Evolutionary conservation across 345 rosid species (phyloP).

Genomic region (Hypericum androsaemum): DNA sequence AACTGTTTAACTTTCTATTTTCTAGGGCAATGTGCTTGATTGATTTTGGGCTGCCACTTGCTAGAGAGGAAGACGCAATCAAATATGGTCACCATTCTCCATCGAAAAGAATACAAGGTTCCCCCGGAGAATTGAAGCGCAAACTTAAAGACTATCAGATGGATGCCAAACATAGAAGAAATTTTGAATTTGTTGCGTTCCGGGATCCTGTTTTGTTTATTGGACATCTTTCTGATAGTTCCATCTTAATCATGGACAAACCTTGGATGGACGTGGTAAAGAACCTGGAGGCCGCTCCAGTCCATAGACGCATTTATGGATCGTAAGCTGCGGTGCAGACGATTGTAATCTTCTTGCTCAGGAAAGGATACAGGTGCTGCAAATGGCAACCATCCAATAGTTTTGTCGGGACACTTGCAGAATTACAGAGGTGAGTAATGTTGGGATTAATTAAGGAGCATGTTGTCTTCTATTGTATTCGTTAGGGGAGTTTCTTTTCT

Average conservation of each 20-base stretch:
- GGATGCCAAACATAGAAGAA: slow-evolving; percentile 43
- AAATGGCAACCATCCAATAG: no score
- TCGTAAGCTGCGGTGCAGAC: slow-evolving; percentile 21
- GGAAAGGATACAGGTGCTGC: no score
- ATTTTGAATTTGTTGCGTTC: slow-evolving; percentile 66
- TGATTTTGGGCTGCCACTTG: slow-evolving; percentile 69
- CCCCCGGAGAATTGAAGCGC: slow-evolving; percentile 42
- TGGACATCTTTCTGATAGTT: slow-evolving; percentile 65
- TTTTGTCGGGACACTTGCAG: no score
- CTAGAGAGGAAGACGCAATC: slow-evolving; percentile 43
- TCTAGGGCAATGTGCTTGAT: slow-evolving; percentile 85
- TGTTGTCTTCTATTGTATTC: no score
- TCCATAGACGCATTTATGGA: slow-evolving; percentile 89
- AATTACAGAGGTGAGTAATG: no score
- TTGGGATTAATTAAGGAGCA: no score
- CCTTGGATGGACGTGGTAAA: slow-evolving; percentile 89
- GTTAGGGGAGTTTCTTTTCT: no score
- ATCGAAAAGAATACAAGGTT: slow-evolving; percentile 32
- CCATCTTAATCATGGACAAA: slow-evolving; percentile 72
- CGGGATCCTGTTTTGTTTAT: slow-evolving; percentile 81
- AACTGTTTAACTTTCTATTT: slow-evolving; percentile 1
- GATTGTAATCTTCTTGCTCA: no score
- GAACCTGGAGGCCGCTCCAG: slow-evolving; percentile 60
- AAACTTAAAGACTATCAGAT: slow-evolving; percentile 33
- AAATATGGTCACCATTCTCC: slow-evolving; percentile 35